Base-by-base conservation (phyloP, 495 filamentous ascomycete genomes). In the Paragyromitra xinjiangensis region DNA sequence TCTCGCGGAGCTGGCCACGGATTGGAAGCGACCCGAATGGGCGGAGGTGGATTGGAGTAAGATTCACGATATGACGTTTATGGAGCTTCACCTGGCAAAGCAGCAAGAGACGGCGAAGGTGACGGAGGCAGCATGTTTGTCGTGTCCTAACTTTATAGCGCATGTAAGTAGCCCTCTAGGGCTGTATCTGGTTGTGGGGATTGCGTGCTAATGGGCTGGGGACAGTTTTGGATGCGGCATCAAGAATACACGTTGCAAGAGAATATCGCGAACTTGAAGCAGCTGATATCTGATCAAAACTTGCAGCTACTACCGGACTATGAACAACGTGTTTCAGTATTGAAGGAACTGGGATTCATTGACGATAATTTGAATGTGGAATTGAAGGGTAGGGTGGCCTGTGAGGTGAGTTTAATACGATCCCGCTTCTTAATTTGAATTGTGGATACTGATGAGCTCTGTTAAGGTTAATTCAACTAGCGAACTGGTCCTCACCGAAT, bases 271-370 rank as follows among this genome's bases (percentile, higher is more conserved):
- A 89, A 93, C 71, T 86, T 99, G 72, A 92, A 93, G 58, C 90
- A 92, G 82, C 85, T 93, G 24, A 95, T 98, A 85, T 97, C 94
- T 6, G 94, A 98, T 84, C 94, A 97, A 82, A 99, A 98, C 78
- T 89, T 99, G 0, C 95, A 97, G 81, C 89, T 99, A 1, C 88
- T 99, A n/a, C 95, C 95, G 0, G 96, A 99, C 84, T 99, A 99
- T 81, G 92, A 98, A 82, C 96, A 98, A 84, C 91, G 95, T 48
- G 92, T 98, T 73, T 89, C 91, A 59, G 95, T 98, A 0, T 87
- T 99, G 59, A 93, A 92, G 82, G 95, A 97, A 75, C 87, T 99
- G 11, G 90, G 89, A 2, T 99, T 98, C 78, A 91, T 98, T 68
- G 95, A 98, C 83, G 89, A 90, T 1, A 88, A 90, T 58, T 90